Evolutionary conservation across 371 early-diverging fungal species (phyloP), one percentile per base, ranked within the genome.

Genomic region (Mucor sp.): DNA sequence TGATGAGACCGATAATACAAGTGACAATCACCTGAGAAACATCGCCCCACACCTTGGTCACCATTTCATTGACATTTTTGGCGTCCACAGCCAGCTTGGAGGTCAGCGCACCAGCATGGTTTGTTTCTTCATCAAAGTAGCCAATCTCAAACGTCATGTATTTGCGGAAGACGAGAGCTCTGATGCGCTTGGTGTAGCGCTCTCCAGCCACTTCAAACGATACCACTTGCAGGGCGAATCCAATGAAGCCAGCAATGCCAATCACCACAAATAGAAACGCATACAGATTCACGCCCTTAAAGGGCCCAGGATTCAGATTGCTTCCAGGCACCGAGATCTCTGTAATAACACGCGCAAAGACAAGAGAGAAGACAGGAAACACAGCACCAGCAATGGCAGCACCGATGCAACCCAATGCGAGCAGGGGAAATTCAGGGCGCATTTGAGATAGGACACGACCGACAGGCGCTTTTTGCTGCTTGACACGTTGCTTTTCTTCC

Each of bases 71-170:
- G 55, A 88, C 81, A 65, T 84, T 83, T 63, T 83, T 77, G 6
- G 96, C 93, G 73, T 95, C 96, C 23, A 89, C 85, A n/a, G 95
- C 89, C 47, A 97, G 83, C 43, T 90, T 87, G 12, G 94, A 78
- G 2, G 94, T 89, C 28, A 97, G 77, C 17, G 90, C 92, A 56
- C 97, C 97, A 28, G 90, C 89, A 33, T 82, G 85, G 79, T 97
- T 89, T 39, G 87, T 85, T 28, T 90, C 90, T n/a, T 85, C 80
- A 78, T 97, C 97, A 76, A 92, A 97, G 77, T 84, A 97, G 4
- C 82, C 90, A 64, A 95, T 89, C 65, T 96, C 95, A 79, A 95
- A 97, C 8, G 80, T 67, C 70, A 92, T 77, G 43, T 88, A 77
- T 3, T 87, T 77, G 9, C 77, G 67, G 75, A 92, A 91, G 5